Percentiles rank a stretch among this genome's conserved stretches.
Conservation (phyloP, 2,329 filamentous ascomycete genomes). For the Aspergillus sp. region DNA sequence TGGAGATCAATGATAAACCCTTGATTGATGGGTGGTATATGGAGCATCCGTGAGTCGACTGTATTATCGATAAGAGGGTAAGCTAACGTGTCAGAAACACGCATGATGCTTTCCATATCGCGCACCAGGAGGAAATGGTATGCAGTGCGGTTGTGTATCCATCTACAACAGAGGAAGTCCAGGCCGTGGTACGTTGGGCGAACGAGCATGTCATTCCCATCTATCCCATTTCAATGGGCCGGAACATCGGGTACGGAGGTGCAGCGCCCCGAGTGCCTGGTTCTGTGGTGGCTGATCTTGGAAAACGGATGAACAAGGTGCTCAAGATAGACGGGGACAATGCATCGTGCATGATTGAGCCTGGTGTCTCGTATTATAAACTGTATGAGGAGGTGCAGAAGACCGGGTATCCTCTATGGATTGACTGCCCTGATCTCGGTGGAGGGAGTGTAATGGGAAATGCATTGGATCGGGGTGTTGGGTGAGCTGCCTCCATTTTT, state of each 20-base stretch:
- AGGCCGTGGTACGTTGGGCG: background rate
- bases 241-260: background rate
- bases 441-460: constrained; percentile 50
- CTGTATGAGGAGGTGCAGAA: constrained; percentile 45
- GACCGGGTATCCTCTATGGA: constrained; percentile 27
- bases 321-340: constrained; percentile 52
- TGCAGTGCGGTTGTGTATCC: background rate
- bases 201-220: too few relatives aligned
- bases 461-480: constrained; percentile 42
- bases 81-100: background rate
- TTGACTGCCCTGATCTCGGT: constrained; percentile 28
- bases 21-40: background rate
- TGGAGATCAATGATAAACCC: background rate
- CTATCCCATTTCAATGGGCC: too few relatives aligned
- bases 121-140: background rate
- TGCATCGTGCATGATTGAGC: constrained; percentile 53
- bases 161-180: background rate
- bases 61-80: rapidly evolving
- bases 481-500: too few relatives aligned
- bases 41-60: background rate
- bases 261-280: background rate
- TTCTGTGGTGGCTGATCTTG: background rate
- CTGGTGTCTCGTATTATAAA: constrained; percentile 55
- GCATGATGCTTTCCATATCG: background rate
- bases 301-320: constrained; percentile 49